Evolutionary conservation across 2,329 filamentous ascomycete genomes (phyloP), one percentile per base, ranked within the genome.

Genomic region (Fusarium xylarioides): DNA sequence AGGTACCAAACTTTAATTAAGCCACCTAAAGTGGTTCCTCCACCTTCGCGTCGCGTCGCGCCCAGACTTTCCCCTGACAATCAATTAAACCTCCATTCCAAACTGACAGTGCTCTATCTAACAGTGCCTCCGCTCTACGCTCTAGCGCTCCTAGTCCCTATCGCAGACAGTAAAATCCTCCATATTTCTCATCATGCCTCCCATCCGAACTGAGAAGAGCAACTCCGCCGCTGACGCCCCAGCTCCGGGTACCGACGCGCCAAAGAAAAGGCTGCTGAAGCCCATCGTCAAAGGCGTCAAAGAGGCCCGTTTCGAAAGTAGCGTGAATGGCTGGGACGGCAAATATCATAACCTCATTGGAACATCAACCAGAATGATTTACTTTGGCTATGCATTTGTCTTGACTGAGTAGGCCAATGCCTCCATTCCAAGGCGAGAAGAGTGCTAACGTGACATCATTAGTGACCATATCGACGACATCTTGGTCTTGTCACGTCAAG

Each of bases 111-210:
- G 18, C 18, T 26, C 26, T 26, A 26, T 4, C 18, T 10, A 9
- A 19, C 9, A 46, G 19, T 4, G 21, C 10, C 19, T 47, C 9
- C 3, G 1, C 44, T n/a, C 1, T 7, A 4, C 1, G 19, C 30
- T 30, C 44, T 30, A 30, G 26, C 19, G 19, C 19, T 28, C 26
- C 5, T 5, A 28, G 44, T 28, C 26, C 28, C 44, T 14, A 28
- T 11, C 5, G 11, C 18, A 19, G 5, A 5, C 43, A 21, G 1
- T 46, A 4, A 9, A 21, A 7, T 7, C 18, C 18, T 14, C 10
- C 26, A 47, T 11, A 21, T 46, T 11, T 2, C 5, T 28, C 7
- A 28, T 21, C 44, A n/a, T 47, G 26, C 46, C 46, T 30, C 28
- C 46, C 19, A 30, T 47, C 10, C 46, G 46, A 47, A 47, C 28